Evolutionary conservation across 257 asterid species (phyloP).

Genomic region (Prunella vulgaris): DNA sequence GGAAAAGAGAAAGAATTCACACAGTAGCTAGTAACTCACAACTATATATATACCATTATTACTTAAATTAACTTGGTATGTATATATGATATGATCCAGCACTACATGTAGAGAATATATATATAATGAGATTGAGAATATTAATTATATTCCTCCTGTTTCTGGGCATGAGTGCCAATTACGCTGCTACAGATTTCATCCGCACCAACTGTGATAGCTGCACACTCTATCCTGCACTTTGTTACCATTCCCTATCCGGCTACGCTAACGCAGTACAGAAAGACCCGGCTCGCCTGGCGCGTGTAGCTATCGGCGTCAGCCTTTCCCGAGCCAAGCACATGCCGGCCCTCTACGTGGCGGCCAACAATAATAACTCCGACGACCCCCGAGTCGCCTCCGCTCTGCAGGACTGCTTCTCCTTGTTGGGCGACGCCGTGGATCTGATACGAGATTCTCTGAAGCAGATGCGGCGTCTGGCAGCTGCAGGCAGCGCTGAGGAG

Average conservation of each 20-base stretch:
- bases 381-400: conserved; percentile 60
- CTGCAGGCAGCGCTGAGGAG: conserved; percentile 40
- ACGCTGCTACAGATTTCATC: conserved; percentile 45
- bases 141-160: no score
- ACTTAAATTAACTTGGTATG: no score
- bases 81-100: no score
- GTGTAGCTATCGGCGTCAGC: conserved; percentile 55
- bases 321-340: conserved; percentile 35
- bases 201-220: conserved; percentile 50
- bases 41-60: no score
- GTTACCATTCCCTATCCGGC: conserved; percentile 54
- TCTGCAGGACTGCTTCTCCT: conserved; percentile 57
- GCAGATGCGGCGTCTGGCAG: conserved; percentile 51
- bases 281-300: conserved; percentile 57
- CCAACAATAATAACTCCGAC: conserved; percentile 43
- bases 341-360: conserved; percentile 42
- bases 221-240: conserved; percentile 55
- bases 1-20: no score
- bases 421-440: conserved; percentile 58
- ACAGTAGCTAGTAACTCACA: no score
- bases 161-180: no score
- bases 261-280: conserved; percentile 43
- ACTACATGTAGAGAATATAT: no score
- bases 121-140: no score
- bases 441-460: conserved; percentile 53